phyloP scores from a whole-genome alignment of 768 basidiomycete genomes.

The Daedalea quercina region DNA sequence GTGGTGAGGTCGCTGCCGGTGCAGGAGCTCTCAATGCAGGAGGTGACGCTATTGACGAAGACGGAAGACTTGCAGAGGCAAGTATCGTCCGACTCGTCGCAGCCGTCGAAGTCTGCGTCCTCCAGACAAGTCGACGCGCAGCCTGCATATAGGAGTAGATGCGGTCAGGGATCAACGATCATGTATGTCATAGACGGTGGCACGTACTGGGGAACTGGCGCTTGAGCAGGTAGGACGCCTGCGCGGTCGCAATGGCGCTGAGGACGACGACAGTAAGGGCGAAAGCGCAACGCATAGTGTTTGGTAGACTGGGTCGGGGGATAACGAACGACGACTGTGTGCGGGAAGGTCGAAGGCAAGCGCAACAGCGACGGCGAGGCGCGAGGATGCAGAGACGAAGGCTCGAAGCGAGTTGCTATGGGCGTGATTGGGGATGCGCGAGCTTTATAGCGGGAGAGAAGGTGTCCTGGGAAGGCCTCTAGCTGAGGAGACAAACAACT shows the following conservation, averaged over 20 bases:
- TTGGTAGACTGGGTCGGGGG: background rate
- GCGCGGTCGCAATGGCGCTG: conserved; percentile 28
- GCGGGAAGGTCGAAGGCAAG: conserved; percentile 13
- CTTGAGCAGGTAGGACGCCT: conserved; percentile 3
- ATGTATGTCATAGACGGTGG: background rate
- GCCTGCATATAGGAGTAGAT: conserved; percentile 25
- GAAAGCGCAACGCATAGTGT: conserved; percentile 50
- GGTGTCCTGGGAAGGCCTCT: background rate
- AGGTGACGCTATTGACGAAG: conserved; percentile 22
- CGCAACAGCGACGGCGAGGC: conserved; percentile 1
- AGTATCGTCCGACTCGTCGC: conserved; percentile 39
- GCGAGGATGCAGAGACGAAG: background rate
- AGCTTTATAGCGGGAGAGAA: conserved; percentile 9
- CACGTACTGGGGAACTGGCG: conserved; percentile 11
- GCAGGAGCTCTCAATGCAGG: conserved; percentile 24
- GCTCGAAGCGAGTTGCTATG: conserved; percentile 14
- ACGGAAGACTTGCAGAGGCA: conserved; percentile 34
- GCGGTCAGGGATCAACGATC: background rate
- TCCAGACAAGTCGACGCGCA: conserved; percentile 47
- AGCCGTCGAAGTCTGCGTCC: conserved; percentile 36
- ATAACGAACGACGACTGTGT: conserved; percentile 9
- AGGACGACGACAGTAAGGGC: conserved; percentile 30
- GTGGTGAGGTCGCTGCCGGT: conserved; percentile 14
- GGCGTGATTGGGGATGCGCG: background rate
- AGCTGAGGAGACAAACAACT: conserved; percentile 11